A percentile compares a stretch with the other conserved stretches of the same genome.
Evolutionary conservation across 139 green algal species (phyloP).

Genomic region (Picochlorum sp.): DNA sequence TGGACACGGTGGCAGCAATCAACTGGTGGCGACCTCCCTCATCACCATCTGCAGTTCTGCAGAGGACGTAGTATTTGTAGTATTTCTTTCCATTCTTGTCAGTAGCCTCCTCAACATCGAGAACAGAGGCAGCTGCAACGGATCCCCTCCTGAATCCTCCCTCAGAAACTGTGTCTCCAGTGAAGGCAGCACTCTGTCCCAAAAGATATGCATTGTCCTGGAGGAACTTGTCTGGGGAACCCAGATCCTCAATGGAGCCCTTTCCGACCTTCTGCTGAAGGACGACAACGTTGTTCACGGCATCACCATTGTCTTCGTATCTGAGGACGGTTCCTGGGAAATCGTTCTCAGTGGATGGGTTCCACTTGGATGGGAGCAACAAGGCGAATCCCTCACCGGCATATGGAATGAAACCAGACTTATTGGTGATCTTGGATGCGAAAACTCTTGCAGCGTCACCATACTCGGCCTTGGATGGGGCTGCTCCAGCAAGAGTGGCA

Average conservation of each 20-base stretch:
- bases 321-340: conserved; percentile 60
- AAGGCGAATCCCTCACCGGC: conserved; percentile 85
- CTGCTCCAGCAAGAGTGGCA: conserved; percentile 36
- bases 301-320: conserved; percentile 95
- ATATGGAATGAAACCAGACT: conserved; percentile 82
- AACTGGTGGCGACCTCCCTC: conserved; percentile 96
- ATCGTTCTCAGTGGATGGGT: conserved; percentile 88
- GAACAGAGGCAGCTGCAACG: conserved; percentile 69
- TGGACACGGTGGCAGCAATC: conserved; percentile 76
- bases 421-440: conserved; percentile 67
- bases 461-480: conserved; percentile 66
- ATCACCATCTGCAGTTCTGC: conserved; percentile 83
- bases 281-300: conserved; percentile 84
- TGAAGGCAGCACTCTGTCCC: conserved; percentile 48
- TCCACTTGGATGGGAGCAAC: conserved; percentile 91
- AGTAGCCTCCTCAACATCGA: conserved; percentile 65
- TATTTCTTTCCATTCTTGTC: conserved; percentile 95
- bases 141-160: conserved; percentile 85
- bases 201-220: conserved; percentile 68
- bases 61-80: conserved; percentile 88
- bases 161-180: conserved; percentile 74
- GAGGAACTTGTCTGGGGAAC: conserved; percentile 82
- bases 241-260: conserved; percentile 72
- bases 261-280: conserved; percentile 63
- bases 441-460: conserved; percentile 88